Percentiles rank a stretch among this genome's conserved stretches.
These are phyloP conservation scores for Geotrichum citri-aurantii DNA, from an alignment of 1,139 yeast species.

Conservation along the genomic window DNA sequence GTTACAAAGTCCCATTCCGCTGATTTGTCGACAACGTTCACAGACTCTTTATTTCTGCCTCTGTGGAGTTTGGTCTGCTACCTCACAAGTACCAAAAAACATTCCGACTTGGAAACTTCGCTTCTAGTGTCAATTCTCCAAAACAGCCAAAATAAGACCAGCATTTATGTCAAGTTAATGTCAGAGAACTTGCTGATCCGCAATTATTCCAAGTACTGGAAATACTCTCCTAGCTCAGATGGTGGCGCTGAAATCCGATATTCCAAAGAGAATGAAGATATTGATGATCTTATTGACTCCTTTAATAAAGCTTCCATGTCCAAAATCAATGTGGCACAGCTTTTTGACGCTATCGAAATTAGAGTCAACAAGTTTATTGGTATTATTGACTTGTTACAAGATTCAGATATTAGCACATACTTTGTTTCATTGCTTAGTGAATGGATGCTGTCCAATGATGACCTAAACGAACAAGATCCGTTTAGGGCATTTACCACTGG, in stretches of 20 bases:
- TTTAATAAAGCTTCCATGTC: background rate
- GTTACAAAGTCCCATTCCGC: constrained; percentile 44
- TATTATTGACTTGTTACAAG: constrained; percentile 47
- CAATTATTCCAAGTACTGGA: constrained; percentile 11
- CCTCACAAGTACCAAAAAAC: constrained; percentile 35
- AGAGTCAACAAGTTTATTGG: constrained; percentile 45
- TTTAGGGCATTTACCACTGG: constrained; percentile 54
- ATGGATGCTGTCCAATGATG: constrained; percentile 36
- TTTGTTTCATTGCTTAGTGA: constrained; percentile 51
- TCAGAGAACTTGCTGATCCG: constrained; percentile 7
- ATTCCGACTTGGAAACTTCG: constrained; percentile 19
- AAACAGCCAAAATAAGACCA: constrained; percentile 2
- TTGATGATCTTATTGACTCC: constrained; percentile 8
- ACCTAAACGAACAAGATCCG: constrained; percentile 43
- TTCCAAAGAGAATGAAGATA: background rate
- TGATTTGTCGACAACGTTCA: constrained; percentile 29
- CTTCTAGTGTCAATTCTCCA: constrained; percentile 9
- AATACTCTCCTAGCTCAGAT: constrained; percentile 5
- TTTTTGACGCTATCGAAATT: constrained; percentile 47
- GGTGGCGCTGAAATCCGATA: constrained; percentile 13
- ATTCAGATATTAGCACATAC: constrained; percentile 42
- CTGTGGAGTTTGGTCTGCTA: constrained; percentile 63
- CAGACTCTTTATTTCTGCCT: constrained; percentile 36
- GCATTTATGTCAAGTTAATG: constrained; percentile 6
- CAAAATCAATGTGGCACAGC: constrained; percentile 13